Conservation (phyloP, 305 asterid genomes). For the Petunia hybrid region DNA sequence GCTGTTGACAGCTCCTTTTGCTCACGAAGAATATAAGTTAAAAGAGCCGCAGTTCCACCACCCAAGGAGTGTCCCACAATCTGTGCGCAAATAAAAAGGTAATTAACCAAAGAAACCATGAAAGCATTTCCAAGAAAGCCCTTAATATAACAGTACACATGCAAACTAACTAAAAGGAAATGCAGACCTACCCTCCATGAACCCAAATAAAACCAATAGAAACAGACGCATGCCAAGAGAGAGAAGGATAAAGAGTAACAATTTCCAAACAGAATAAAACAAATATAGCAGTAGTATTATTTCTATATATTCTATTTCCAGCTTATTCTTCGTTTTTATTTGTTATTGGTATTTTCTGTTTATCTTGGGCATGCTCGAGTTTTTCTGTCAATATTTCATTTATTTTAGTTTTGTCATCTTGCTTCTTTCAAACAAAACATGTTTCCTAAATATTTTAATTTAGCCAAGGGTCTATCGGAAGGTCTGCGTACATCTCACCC, state of each 20-base stretch:
- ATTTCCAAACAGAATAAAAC: neutral
- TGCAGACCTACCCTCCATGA: neutral
- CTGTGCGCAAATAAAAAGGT: constrained; percentile 44
- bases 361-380: no score
- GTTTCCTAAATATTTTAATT: no score
- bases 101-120: neutral
- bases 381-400: no score
- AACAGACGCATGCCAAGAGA: constrained; percentile 13
- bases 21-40: constrained; percentile 90
- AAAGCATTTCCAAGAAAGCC: neutral
- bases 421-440: no score
- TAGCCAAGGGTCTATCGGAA: no score
- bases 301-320: no score
- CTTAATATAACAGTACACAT: neutral
- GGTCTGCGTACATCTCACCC: no score
- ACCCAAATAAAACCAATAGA: constrained; percentile 23
- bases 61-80: constrained; percentile 97
- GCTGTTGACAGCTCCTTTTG: constrained; percentile 76
- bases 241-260: constrained; percentile 20
- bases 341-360: no score
- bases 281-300: no score
- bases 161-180: neutral
- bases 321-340: no score
- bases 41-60: constrained; percentile 94
- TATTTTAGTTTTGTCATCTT: no score